Percentiles rank a stretch among this genome's conserved stretches.
These are phyloP conservation scores for Drechmeria coniospora DNA, from an alignment of 2,329 filamentous ascomycete genomes.

Conservation along the genomic window DNA sequence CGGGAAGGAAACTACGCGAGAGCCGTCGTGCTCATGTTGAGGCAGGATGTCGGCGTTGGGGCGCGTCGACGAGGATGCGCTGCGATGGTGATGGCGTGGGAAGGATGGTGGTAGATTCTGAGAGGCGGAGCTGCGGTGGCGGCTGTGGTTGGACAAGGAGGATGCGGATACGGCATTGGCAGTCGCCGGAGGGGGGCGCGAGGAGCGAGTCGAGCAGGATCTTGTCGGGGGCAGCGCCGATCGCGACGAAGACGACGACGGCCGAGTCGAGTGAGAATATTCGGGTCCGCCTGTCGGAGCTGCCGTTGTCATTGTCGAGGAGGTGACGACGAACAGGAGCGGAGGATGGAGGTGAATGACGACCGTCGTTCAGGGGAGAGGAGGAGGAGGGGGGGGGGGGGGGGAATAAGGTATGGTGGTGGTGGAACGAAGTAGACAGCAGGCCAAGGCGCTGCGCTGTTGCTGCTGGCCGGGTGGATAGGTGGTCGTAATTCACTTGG, in stretches of 20 bases:
- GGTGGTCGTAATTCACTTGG: too few species aligned
- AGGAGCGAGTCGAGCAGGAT: slow-evolving; percentile 19
- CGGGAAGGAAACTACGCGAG: slow-evolving; percentile 41
- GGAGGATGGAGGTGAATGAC: not conserved
- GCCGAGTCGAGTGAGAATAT: not conserved
- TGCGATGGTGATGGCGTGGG: slow-evolving; percentile 23
- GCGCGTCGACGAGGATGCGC: slow-evolving; percentile 25
- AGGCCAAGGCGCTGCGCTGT: too few species aligned
- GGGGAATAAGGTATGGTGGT: too few species aligned
- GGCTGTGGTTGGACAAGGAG: slow-evolving; percentile 7
- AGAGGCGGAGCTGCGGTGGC: slow-evolving; percentile 10
- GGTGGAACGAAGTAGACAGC: too few species aligned
- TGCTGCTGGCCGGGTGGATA: too few species aligned
- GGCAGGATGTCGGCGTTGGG: slow-evolving; percentile 27
- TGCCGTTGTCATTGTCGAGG: not conserved
- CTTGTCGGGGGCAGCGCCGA: slow-evolving; percentile 12
- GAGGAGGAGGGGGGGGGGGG: too few species aligned
- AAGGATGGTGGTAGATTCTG: slow-evolving; percentile 12
- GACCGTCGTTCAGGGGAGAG: too few species aligned
- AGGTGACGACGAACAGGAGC: not conserved
- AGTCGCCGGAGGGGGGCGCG: slow-evolving; percentile 11
- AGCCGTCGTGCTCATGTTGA: slow-evolving; percentile 60
- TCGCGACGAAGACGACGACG: not conserved
- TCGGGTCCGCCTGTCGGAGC: not conserved
- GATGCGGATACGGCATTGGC: slow-evolving; percentile 7